Base-by-base conservation (phyloP, 2,329 filamentous ascomycete species). In the Colletotrichum costaricense region DNA sequence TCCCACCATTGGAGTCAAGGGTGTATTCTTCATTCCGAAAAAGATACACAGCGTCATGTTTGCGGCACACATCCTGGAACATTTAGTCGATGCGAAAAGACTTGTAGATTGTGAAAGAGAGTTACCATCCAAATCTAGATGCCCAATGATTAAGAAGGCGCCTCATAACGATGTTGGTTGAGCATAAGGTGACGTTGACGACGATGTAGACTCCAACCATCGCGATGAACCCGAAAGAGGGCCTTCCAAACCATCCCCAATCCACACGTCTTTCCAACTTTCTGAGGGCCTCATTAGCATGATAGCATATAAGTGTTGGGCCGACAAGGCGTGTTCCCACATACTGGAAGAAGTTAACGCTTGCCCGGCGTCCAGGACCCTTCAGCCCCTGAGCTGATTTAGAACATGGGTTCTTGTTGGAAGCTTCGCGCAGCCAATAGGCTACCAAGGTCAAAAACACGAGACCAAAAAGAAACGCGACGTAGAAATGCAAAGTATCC, bases 21-120 rank as follows among this genome's bases (percentile, higher is more conserved):
- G 86, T 0, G 86, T 88, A 68, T 88, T 88, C 68, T 86, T 87
- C 73, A 88, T 77, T 1, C 83, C 86, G 3, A 87, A 83, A 24
- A 86, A 81, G 5, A 87, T 78, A 11, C 81, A 81, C 42, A 87
- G 75, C 1, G 69, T 69, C 68, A 78, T 78, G 67, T 89, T 89
- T 38, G 78, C 81, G 14, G 84, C 77, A 0, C 83, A 79, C 77
- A 89, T 81, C 87, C 87, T 89, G 33, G 6, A 1, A 19, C 12
- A 8, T 24, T 78, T 16, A 78, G 56, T 7, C 6, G 11, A 19
- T 38, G n/a, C 54, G 11, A 1, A 1, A 3, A 4, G 2, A 5
- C 19, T 49, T 46, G 9, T 12, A 28, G 16, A 19, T 2, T 22
- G 0, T 26, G 16, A 58, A 5, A 63, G 3, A 7, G 0, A 62